These are phyloP conservation scores for Teunomyces funiuensis DNA, from an alignment of 805 yeast species.

Conservation along the genomic window DNA sequence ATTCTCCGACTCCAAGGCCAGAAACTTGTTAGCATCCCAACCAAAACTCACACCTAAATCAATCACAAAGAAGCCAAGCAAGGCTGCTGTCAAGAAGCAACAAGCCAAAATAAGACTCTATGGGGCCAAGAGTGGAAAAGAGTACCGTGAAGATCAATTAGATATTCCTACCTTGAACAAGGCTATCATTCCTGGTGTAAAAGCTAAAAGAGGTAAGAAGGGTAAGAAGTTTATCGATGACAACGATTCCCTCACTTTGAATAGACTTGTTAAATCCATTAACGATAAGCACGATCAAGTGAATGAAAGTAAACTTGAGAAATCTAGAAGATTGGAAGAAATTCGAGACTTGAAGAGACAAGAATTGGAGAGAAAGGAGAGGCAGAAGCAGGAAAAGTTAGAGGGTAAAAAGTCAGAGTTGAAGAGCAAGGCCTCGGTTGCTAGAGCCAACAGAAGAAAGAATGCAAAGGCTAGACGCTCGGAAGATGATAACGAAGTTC, in stretches of 20 bases:
- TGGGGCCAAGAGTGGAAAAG: constrained; percentile 58
- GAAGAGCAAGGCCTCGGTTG: constrained; percentile 67
- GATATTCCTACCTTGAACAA: constrained; percentile 78
- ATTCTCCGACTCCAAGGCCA: constrained; percentile 61
- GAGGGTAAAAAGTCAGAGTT: constrained; percentile 79
- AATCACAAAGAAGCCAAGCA: constrained; percentile 47
- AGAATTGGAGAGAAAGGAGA: constrained; percentile 85
- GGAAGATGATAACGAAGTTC: constrained; percentile 22
- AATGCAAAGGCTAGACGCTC: constrained; percentile 34
- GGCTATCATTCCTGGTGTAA: constrained; percentile 81
- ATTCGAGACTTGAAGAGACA: constrained; percentile 81
- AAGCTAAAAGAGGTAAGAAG: constrained; percentile 79
- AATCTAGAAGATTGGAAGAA: constrained; percentile 84
- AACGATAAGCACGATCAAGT: constrained; percentile 77
- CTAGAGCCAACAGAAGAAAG: constrained; percentile 70
- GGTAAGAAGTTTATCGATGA: constrained; percentile 79
- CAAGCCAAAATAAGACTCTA: constrained; percentile 64
- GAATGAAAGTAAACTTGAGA: constrained; percentile 87
- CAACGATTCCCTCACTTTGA: constrained; percentile 59
- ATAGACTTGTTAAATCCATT: constrained; percentile 73
- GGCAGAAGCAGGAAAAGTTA: constrained; percentile 61
- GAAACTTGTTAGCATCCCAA: constrained; percentile 59
- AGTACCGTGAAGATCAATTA: constrained; percentile 74
- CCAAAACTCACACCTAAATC: constrained; percentile 65
- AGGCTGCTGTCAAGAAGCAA: constrained; percentile 60